phyloP scores from a whole-genome alignment of 768 basidiomycete genomes.

The Termitomyces sp. region DNA sequence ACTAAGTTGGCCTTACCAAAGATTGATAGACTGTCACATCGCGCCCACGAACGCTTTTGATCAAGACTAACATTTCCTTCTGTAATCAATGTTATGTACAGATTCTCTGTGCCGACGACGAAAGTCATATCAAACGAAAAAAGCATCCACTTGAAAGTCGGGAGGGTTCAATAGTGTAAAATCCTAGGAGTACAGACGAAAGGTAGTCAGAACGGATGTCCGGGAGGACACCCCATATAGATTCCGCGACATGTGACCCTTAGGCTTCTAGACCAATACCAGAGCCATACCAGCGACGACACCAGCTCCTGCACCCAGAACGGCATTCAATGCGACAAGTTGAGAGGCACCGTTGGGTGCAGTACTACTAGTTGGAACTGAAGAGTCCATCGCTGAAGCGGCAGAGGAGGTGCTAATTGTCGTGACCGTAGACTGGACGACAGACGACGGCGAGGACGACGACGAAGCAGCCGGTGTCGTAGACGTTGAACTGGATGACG shows the following conservation, averaged over 20 bases:
- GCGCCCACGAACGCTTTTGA: not conserved
- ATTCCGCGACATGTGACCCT: not conserved
- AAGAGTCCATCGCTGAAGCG: not conserved
- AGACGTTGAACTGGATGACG: not conserved
- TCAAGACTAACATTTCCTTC: not conserved
- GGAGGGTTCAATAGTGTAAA: not conserved
- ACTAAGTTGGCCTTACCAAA: not conserved
- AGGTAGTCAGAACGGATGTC: not conserved
- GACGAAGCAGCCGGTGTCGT: not conserved
- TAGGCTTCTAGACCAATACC: not conserved
- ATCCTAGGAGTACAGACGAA: not conserved
- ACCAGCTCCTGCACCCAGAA: not conserved
- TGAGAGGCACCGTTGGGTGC: not conserved
- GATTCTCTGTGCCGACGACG: not conserved
- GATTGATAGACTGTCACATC: not conserved
- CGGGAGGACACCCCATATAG: not conserved
- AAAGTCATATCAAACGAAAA: not conserved
- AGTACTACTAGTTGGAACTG: not conserved
- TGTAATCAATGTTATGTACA: not conserved
- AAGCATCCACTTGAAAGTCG: not conserved
- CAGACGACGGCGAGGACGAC: not conserved
- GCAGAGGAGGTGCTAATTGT: not conserved
- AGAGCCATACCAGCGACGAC: not conserved
- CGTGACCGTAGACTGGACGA: not conserved
- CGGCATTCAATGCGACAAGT: not conserved